These are phyloP conservation scores for Cyberlindnera samutprakarnensis DNA, from an alignment of 805 yeast species.

Conservation along the genomic window DNA sequence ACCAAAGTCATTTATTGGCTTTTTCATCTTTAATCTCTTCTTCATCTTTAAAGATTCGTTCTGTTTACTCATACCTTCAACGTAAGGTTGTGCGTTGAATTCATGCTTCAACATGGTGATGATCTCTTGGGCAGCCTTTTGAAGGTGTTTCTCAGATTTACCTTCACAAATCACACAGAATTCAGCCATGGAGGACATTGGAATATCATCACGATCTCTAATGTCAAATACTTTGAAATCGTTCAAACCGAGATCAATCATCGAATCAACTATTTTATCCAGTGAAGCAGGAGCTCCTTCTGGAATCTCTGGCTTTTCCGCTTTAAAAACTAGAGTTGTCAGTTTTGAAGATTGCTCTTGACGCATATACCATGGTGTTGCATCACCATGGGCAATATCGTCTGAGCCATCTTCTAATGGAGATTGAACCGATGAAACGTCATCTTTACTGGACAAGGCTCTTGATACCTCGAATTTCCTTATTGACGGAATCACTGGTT, in stretches of 20 bases:
- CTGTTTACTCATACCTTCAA: conserved; percentile 68
- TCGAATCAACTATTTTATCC: conserved; percentile 33
- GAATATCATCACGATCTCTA: conserved; percentile 31
- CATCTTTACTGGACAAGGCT: too few species aligned
- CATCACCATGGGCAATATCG: conserved; percentile 1
- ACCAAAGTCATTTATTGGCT: conserved; percentile 51
- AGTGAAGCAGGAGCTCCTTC: conserved; percentile 46
- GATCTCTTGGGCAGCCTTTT: conserved; percentile 58
- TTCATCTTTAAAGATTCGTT: conserved; percentile 44
- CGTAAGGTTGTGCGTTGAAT: conserved; percentile 35
- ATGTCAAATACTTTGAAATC: conserved; percentile 62
- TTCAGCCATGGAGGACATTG: conserved; percentile 33
- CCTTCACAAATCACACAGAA: conserved; percentile 68
- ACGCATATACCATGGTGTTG: conserved; percentile 57
- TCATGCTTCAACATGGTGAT: conserved; percentile 50
- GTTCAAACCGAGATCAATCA: conserved; percentile 55
- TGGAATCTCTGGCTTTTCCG: conserved; percentile 54
- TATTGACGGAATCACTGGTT: too few species aligned
- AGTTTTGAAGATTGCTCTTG: conserved; percentile 31
- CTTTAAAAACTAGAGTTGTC: conserved; percentile 25
- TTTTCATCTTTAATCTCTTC: conserved; percentile 42
- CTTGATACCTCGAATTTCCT: too few species aligned
- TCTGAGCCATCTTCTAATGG: too few species aligned
- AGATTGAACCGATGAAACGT: too few species aligned
- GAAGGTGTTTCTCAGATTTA: conserved; percentile 67